A percentile compares a stretch with the other conserved stretches of the same genome.
phyloP scores from a whole-genome alignment of 768 basidiomycete species.

The Gloeostereum incarnatum region DNA sequence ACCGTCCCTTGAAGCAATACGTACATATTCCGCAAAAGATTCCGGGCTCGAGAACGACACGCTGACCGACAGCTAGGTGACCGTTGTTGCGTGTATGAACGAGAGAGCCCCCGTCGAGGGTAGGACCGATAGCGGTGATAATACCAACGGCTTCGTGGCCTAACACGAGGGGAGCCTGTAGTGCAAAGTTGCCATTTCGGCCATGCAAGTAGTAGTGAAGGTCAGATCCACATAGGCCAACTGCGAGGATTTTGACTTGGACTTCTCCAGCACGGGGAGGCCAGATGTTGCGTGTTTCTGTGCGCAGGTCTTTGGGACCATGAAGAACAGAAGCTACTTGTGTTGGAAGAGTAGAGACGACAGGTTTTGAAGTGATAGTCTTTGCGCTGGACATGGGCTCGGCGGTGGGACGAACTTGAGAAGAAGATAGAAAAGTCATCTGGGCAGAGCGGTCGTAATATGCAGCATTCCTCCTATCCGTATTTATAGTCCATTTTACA shows the following conservation, averaged over 20 bases:
- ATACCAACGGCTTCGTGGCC: constrained; percentile 92
- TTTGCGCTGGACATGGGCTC: no score
- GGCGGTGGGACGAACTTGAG: neutral
- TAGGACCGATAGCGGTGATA: constrained; percentile 74
- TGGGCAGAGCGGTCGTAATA: constrained; percentile 12
- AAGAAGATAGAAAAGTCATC: constrained; percentile 14
- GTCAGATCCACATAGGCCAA: constrained; percentile 89
- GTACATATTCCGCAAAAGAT: constrained; percentile 75
- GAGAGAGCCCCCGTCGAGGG: constrained; percentile 46
- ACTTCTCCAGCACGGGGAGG: constrained; percentile 65
- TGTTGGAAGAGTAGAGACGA: constrained; percentile 42
- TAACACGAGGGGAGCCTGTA: constrained; percentile 80
- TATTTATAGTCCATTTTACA: constrained; percentile 9
- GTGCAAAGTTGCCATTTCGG: constrained; percentile 86
- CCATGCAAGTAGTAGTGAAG: constrained; percentile 87
- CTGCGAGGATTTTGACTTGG: constrained; percentile 72
- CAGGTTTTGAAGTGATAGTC: no score
- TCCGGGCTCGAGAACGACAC: constrained; percentile 91
- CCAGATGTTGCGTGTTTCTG: constrained; percentile 67
- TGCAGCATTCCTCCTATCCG: constrained; percentile 10
- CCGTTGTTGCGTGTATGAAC: neutral
- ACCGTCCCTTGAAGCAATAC: constrained; percentile 66
- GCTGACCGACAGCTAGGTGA: constrained; percentile 62
- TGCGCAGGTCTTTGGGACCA: constrained; percentile 72
- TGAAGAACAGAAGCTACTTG: constrained; percentile 76